Base-by-base conservation (phyloP, 768 basidiomycete species). In the Podaxis rugospora region DNA sequence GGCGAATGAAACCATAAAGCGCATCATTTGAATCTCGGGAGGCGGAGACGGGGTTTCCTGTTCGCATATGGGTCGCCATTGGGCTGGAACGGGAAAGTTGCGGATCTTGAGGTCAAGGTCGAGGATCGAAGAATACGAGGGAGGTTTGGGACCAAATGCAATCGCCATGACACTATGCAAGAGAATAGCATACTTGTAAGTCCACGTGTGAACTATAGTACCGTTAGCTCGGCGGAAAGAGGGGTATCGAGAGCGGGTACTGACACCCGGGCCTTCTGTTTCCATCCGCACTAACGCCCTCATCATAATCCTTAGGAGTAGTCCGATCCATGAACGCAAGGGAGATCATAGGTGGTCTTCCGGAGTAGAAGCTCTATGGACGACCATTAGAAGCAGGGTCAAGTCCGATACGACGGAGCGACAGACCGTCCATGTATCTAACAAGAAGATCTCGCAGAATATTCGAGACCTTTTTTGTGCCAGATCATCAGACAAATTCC, bases 401-500 rank as follows among this genome's bases (percentile, higher is more conserved):
- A 28, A 21, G 14, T 55, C 21, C 11, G 21, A 55, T 50, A 44
- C 23, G 10, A 10, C 28, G 36, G 51, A 27, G 57, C 14, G 32
- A 64, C 73, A 51, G 65, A 90, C 89, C 40, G 81, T 71, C 78
- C 82, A 83, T 0, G 85, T 84, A 65, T 90, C 89, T 28, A 82
- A 68, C 25, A 75, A 65, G 66, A 87, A 89, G n/a, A 90, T 69
- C 51, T 86, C 82, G 87, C 88, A 92, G 67, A 89, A 90, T 10
- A 87, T 72, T 21, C 75, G 75, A 56, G 76, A 80, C 16, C 89
- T 82, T 57, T 77, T 74, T 61, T 84, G 75, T 16, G 74, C 68
- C 42, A 75, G 69, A 21, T 72, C 70, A 27, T 78, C 74, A 16
- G 78, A 74, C 4, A 90, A 74, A 28, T 83, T 80, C 84, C 88